A percentile compares a stretch with the other conserved stretches of the same genome.
Conservation (phyloP, 257 asterid genomes). For the Salvia splendens region DNA sequence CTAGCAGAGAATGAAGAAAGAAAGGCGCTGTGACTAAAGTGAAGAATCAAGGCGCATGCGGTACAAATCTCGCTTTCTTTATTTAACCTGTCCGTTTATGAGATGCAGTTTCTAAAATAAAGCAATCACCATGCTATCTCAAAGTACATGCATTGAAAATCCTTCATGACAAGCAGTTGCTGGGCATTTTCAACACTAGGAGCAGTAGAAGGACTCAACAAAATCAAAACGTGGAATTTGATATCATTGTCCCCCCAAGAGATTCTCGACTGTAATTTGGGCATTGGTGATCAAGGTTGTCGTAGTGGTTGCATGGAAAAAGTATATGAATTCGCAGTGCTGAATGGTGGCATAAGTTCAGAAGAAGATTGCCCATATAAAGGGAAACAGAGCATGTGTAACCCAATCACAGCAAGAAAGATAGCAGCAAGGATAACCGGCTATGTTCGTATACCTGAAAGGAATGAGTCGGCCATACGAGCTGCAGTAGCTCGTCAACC, state of each 20-base stretch:
- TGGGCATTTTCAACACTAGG: slow-evolving; percentile 83
- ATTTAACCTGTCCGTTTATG: slow-evolving; percentile 10
- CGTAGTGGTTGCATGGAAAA: slow-evolving; percentile 54
- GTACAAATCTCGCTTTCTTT: slow-evolving; percentile 33
- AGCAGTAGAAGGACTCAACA: slow-evolving; percentile 66
- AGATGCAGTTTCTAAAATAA: not conserved
- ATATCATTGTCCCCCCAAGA: slow-evolving; percentile 69
- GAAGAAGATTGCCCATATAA: slow-evolving; percentile 51
- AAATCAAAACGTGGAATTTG: slow-evolving; percentile 59
- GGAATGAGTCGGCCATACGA: slow-evolving; percentile 46
- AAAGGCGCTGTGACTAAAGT: slow-evolving; percentile 61
- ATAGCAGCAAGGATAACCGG: slow-evolving; percentile 51
- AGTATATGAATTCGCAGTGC: slow-evolving; percentile 50
- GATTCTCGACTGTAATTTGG: slow-evolving; percentile 60
- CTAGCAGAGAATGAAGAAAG: slow-evolving; percentile 65
- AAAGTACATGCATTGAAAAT: not conserved
- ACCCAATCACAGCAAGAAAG: slow-evolving; percentile 14
- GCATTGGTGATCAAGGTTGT: slow-evolving; percentile 49
- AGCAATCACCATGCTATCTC: not conserved
- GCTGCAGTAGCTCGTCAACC: slow-evolving; percentile 65
- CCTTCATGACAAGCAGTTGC: slow-evolving; percentile 58
- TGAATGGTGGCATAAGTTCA: slow-evolving; percentile 51
- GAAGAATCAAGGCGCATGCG: slow-evolving; percentile 61
- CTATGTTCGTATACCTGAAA: slow-evolving; percentile 37
- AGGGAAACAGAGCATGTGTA: slow-evolving; percentile 44